Base-by-base conservation (phyloP, 1,284 basidiomycete genomes). In the Butyriboletus appendiculatus region DNA sequence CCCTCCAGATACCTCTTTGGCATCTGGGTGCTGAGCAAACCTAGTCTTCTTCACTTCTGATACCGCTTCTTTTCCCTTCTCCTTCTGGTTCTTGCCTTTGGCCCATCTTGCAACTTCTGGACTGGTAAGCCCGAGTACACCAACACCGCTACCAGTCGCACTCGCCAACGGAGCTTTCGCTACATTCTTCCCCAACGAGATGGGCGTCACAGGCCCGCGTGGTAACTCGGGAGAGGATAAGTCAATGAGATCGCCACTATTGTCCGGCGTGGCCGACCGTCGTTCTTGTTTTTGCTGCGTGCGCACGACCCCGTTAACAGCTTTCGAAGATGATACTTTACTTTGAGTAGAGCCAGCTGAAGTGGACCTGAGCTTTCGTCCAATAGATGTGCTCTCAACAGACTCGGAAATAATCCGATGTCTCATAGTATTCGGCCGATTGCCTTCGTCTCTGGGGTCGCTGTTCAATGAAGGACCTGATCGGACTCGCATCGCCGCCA, bases 191-290 rank as follows among this genome's bases (percentile, higher is more conserved):
- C 64, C 71, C 55, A 68, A 64, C 32, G 69, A 68, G 22, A 79
- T 60, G 0, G 81, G 81, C 3, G 81, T 81, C 4, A 74, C 61
- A 0, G 78, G 76, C 16, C 75, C 76, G 5, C 62, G 46, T 38
- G 79, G 80, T 22, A 84, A 65, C 30, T 81, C 80, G 3, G 85
- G 84, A 35, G 83, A 85, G 12, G 81, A 51, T 73, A 74, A 20
- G 62, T 77, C 65, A 8, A 52, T 48, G 45, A 53, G 48, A 37
- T 52, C 46, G 11, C 66, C 59, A 41, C 16, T 14, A 22, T 46
- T 45, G 16, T 66, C 64, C 1, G 61, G 59, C 3, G 56, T 63
- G 24, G 45, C 43, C 37, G 59, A 56, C 20, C 55, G 57, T 50
- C 22, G 52, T 30, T 53, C 53, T 50, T 47, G 59, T 20, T 7